Base-by-base conservation (phyloP, 179 eudicot genomes). In the Silene vulgaris region DNA sequence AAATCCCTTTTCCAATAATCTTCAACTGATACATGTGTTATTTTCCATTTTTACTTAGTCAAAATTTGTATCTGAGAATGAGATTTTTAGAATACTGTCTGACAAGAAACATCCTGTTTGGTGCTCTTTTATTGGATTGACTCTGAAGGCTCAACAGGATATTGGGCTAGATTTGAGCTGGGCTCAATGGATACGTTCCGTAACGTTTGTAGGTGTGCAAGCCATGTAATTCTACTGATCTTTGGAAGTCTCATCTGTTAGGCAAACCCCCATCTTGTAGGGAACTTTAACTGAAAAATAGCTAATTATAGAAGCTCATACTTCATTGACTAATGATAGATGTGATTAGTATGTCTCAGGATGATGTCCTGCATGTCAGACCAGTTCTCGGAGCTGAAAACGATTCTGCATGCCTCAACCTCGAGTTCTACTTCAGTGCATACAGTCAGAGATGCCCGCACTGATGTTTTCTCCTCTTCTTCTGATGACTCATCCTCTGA, bases 321-420 rank as follows among this genome's bases (percentile, higher is more conserved):
- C 78, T 73, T 78, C 84, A 77, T 83, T 84, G 87, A 83, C 93
- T 95, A 83, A 90, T 88, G 60, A 77, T 82, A 84, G 88, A 83
- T 85, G 88, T 89, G 88, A 84, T 87, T 89, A 87, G 95, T 86
- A 90, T 95, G 95, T 88, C 91, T 92, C 97, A 95, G 99, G 99
- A 90, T 92, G 97, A 85, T 89, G 78, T 83, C 84, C 83, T 83
- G 90, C 90, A 95, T 95, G 93, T 87, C 97, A 62, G 90, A 90
- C 84, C 97, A 92, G 86, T 87, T 95, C 77, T 92, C 92, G 73
- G 97, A 92, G 93, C 91, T 95, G 86, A 92, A 92, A 86, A 89
- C 86, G 93, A 84, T 90, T 28, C 87, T 95, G 82, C 79, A 88
- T 80, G 80, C 90, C 71, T 86, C 94, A 81, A 85, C 84, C 86